Evolutionary conservation across 1,284 basidiomycete genomes (phyloP), one percentile per base, ranked within the genome.

Genomic region (Amylostereum areolatum): DNA sequence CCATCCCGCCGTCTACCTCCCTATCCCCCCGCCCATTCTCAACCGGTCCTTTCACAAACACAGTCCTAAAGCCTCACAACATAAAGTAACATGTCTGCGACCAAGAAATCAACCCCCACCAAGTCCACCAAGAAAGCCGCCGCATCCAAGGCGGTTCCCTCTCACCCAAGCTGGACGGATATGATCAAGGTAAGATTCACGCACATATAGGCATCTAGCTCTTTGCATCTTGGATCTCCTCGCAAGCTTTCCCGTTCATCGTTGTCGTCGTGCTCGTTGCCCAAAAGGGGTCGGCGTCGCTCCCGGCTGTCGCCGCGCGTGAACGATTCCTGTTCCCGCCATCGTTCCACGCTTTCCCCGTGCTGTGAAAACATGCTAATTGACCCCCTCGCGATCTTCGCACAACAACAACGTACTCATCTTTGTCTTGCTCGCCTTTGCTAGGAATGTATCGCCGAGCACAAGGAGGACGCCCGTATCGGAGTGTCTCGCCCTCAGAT

Each of bases 401-500:
- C 37, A 30, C 39, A 49, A 47, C 4, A 37, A 6, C n/a, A 40
- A 41, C 52, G 46, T 46, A 39, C 51, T 52, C 35, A 51, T 52
- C 52, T 32, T 52, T 42, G 41, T 8, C 40, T 34, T 39, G 33
- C 30, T 47, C 49, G 45, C 53, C 49, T 50, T 58, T 47, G 55
- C 18, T 68, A 88, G 85, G 91, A 94, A 74, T 91, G 89, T 61
- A 90, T 96, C 68, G 68, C 76, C 55, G 78, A 74, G 48, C 74
- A 86, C 68, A 77, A 81, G 28, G 87, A 89, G 35, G 90, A 92
- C 54, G 81, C 87, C 53, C 89, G 92, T 56, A 65, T 68, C 54
- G 93, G 93, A 66, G 90, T 95, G 57, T 94, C 92, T 59, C 88
- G 93, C 50, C 89, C 87, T 52, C 83, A 87, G 63, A 92, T 97